phyloP scores from a whole-genome alignment of 371 early-diverging fungal species.

The Saksenaea oblongispora region DNA sequence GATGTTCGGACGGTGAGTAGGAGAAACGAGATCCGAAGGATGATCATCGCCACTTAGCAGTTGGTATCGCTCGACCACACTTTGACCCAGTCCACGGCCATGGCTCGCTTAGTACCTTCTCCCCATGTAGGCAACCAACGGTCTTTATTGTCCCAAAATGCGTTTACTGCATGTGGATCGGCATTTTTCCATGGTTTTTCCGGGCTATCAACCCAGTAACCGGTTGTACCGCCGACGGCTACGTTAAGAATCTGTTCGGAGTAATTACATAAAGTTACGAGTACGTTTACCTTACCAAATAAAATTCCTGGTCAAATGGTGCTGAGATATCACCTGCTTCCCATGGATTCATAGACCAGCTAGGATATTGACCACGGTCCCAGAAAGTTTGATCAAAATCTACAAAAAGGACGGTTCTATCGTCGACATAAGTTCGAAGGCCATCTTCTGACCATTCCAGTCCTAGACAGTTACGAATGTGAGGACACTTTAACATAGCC shows the following conservation, averaged over 20 bases:
- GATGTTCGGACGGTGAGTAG: no score
- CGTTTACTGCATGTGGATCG: conserved; percentile 50
- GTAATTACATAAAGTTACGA: conserved; percentile 9
- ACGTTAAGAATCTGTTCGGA: conserved; percentile 58
- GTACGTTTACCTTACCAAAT: conserved; percentile 34
- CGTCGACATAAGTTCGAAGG: conserved; percentile 64
- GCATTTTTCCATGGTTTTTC: conserved; percentile 59
- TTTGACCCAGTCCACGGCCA: conserved; percentile 62
- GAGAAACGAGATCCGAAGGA: no score
- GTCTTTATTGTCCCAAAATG: conserved; percentile 47
- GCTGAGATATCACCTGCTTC: conserved; percentile 49
- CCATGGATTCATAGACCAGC: conserved; percentile 58
- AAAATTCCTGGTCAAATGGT: conserved; percentile 70
- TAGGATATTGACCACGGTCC: conserved; percentile 48
- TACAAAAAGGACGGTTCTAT: conserved; percentile 52
- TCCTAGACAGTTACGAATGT: conserved; percentile 10
- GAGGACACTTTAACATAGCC: background rate
- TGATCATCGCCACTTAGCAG: conserved; percentile 5
- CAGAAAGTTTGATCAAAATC: conserved; percentile 53
- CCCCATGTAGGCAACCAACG: conserved; percentile 64
- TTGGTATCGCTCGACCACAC: conserved; percentile 41
- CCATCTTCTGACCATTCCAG: conserved; percentile 68
- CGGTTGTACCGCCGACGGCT: conserved; percentile 69
- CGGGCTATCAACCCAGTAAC: conserved; percentile 61
- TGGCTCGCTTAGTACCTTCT: conserved; percentile 46